A percentile compares a stretch with the other conserved stretches of the same genome.
Conservation (phyloP, 2,329 filamentous ascomycete genomes). For the Pseudogymnoascus sp. region DNA sequence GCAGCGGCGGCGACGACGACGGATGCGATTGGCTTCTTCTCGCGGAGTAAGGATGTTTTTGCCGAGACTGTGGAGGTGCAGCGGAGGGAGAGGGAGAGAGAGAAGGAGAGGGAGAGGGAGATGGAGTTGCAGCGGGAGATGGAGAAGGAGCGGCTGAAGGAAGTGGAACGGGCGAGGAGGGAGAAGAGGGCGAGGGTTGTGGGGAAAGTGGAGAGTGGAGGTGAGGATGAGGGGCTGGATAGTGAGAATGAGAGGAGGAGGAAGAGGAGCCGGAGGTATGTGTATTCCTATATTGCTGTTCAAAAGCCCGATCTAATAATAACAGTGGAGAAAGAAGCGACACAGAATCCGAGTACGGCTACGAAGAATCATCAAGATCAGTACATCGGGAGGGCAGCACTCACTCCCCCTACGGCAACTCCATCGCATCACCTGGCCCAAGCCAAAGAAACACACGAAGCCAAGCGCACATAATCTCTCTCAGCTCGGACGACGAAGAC, state of each 20-base stretch:
- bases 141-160: conserved; percentile 18
- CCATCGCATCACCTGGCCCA: neutral
- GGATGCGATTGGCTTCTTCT: conserved; percentile 36
- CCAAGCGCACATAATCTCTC: neutral
- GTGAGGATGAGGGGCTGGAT: neutral
- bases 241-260: neutral
- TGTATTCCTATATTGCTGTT: neutral
- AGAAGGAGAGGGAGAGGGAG: neutral
- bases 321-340: neutral
- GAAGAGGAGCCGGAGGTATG: conserved; percentile 1
- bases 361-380: neutral
- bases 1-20: conserved; percentile 22
- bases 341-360: neutral
- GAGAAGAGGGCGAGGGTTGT: conserved; percentile 14
- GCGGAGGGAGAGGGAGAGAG: conserved; percentile 25
- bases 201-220: neutral
- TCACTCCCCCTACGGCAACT: neutral
- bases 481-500: conserved; percentile 1
- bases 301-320: neutral
- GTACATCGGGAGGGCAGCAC: neutral
- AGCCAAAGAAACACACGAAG: neutral
- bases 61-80: conserved; percentile 36
- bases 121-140: conserved; percentile 1
- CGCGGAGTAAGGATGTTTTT: conserved; percentile 38
- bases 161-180: conserved; percentile 20